Percentiles rank a stretch among this genome's conserved stretches.
phyloP scores from a whole-genome alignment of 805 yeast genomes.

The Candida lessepsii region DNA sequence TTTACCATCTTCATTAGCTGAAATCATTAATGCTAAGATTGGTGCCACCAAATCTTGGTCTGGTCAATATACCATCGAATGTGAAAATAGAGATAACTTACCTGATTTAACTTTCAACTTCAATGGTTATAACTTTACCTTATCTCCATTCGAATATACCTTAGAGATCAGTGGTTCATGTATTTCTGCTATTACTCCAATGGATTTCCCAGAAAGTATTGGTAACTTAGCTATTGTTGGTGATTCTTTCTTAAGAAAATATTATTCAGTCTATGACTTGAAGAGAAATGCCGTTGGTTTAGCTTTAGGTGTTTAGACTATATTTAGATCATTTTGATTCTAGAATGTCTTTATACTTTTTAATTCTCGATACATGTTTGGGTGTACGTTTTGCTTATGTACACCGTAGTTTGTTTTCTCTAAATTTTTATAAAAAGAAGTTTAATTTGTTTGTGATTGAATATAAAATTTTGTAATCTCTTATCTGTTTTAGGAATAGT shows the following conservation, averaged over 20 bases:
- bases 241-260: conserved; percentile 94
- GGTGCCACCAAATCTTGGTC: conserved; percentile 98
- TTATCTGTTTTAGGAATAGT: neutral
- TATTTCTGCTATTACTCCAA: conserved; percentile 92
- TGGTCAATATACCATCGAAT: conserved; percentile 93
- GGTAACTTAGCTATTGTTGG: conserved; percentile 97
- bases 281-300: conserved; percentile 92
- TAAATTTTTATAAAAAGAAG: neutral
- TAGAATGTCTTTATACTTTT: neutral
- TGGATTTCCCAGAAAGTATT: conserved; percentile 96
- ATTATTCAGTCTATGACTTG: conserved; percentile 90
- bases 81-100: conserved; percentile 76
- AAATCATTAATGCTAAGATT: conserved; percentile 89
- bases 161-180: conserved; percentile 94
- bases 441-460: neutral
- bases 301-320: conserved; percentile 56
- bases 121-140: conserved; percentile 87
- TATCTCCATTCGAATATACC: conserved; percentile 87
- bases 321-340: conserved; percentile 4
- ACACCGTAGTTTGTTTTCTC: neutral
- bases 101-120: conserved; percentile 93
- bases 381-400: no score
- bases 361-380: neutral
- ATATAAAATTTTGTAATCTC: no score
- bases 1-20: conserved; percentile 93